Conservation (phyloP, 116 monocot genomes). For the Papilionanthe hybrid region DNA sequence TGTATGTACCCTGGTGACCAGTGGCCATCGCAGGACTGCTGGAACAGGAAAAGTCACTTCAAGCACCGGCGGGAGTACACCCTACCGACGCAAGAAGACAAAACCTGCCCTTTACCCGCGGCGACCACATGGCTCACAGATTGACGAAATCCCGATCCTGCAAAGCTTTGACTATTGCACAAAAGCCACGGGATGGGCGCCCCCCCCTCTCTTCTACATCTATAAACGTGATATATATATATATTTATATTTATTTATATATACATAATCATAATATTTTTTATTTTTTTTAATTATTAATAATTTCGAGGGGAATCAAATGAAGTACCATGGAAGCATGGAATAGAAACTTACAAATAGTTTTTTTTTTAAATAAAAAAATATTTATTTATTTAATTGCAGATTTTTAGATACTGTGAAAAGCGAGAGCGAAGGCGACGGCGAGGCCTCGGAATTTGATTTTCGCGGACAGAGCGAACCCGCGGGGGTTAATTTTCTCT, state of each 20-base stretch:
- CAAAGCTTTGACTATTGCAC: slow-evolving; percentile 8
- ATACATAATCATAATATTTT: not conserved
- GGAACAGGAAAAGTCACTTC: not conserved
- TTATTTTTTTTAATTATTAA: not conserved
- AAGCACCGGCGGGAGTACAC: not conserved
- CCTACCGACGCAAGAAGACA: slow-evolving; percentile 8
- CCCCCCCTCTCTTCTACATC: not conserved
- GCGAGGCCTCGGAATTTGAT: not conserved
- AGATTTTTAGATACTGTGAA: not conserved
- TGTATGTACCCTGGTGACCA: too few relatives aligned
- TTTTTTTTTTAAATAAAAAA: not conserved
- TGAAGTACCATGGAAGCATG: slow-evolving; percentile 10
- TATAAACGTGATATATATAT: too few relatives aligned
- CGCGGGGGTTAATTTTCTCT: not conserved
- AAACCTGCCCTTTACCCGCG: not conserved
- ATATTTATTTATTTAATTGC: not conserved
- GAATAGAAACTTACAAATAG: slow-evolving; percentile 9
- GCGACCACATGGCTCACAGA: slow-evolving; percentile 4
- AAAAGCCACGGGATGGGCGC: not conserved
- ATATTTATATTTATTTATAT: not conserved
- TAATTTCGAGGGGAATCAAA: slow-evolving; percentile 5
- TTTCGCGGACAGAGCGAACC: slow-evolving; percentile 10
- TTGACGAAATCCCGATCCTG: not conserved
- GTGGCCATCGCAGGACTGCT: too few relatives aligned
- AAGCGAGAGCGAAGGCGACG: slow-evolving; percentile 2